Percentiles rank a stretch among this genome's conserved stretches.
phyloP scores from a whole-genome alignment of 2,329 filamentous ascomycete species.

The Fusarium armeniacum region DNA sequence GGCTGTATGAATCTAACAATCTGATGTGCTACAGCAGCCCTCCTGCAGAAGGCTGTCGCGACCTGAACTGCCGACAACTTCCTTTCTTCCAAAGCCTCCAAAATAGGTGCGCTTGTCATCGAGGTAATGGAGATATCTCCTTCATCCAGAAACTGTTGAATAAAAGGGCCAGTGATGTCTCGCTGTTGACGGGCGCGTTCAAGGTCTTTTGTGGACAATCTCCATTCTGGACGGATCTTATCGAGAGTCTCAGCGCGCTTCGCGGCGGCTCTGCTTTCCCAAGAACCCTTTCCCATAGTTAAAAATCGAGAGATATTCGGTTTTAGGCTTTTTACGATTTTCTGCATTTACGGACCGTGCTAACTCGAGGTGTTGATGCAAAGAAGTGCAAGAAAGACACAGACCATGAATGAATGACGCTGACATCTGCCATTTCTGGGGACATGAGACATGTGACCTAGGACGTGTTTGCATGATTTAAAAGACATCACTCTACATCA shows the following conservation, averaged over 20 bases:
- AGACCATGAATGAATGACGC: constrained; percentile 6
- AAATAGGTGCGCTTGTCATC: constrained; percentile 17
- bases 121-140: constrained; percentile 18
- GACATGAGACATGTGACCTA: neutral
- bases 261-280: constrained; percentile 37
- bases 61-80: constrained; percentile 57
- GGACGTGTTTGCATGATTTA: rapidly evolving
- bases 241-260: constrained; percentile 36
- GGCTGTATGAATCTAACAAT: constrained; percentile 53
- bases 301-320: neutral
- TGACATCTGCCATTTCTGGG: neutral
- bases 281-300: constrained; percentile 12
- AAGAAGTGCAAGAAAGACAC: neutral
- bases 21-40: constrained; percentile 67
- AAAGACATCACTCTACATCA: too few species aligned
- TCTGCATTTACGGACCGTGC: neutral
- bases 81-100: neutral
- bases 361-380: neutral
- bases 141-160: constrained; percentile 36
- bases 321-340: rapidly evolving
- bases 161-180: constrained; percentile 39
- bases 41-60: constrained; percentile 64
- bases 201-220: constrained; percentile 30
- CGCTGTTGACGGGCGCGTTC: constrained; percentile 24
- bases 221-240: constrained; percentile 44